Percentiles rank a stretch among this genome's conserved stretches.
Evolutionary conservation across 2,329 filamentous ascomycete genomes (phyloP).

Genomic region (Albophoma yamanashiensis): DNA sequence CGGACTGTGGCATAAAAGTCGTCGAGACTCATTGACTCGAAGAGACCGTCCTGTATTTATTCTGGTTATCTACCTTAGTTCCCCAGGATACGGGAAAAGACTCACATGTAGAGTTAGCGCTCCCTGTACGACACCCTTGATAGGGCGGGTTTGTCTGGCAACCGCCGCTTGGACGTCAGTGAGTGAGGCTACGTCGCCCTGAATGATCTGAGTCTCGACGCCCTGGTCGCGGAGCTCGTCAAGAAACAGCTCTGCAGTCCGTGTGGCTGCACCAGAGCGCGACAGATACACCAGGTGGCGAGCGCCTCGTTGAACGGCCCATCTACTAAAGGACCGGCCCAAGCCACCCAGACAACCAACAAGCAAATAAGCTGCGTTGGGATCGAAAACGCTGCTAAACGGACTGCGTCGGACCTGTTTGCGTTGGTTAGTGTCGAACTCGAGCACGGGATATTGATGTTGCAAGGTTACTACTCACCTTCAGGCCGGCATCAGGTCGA

Average conservation of each 20-base stretch:
- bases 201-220: not conserved
- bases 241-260: too few species aligned
- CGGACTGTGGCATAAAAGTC: too few species aligned
- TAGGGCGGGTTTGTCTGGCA: too few species aligned
- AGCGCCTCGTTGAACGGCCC: not conserved
- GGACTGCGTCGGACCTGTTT: too few species aligned
- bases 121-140: too few species aligned
- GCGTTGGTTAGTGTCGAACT: too few species aligned
- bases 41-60: not conserved
- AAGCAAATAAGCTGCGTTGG: not conserved
- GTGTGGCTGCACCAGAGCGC: not conserved
- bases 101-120: too few species aligned
- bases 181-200: not conserved
- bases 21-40: not conserved
- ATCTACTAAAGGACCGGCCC: not conserved
- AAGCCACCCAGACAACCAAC: not conserved
- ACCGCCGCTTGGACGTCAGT: too few species aligned
- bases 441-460: too few species aligned
- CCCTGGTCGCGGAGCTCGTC: too few species aligned
- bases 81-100: too few species aligned
- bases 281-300: not conserved
- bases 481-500: not conserved
- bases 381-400: not conserved
- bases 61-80: not conserved
- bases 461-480: not conserved